phyloP scores from a whole-genome alignment of 768 basidiomycete genomes.

The Lentinula sp. region DNA sequence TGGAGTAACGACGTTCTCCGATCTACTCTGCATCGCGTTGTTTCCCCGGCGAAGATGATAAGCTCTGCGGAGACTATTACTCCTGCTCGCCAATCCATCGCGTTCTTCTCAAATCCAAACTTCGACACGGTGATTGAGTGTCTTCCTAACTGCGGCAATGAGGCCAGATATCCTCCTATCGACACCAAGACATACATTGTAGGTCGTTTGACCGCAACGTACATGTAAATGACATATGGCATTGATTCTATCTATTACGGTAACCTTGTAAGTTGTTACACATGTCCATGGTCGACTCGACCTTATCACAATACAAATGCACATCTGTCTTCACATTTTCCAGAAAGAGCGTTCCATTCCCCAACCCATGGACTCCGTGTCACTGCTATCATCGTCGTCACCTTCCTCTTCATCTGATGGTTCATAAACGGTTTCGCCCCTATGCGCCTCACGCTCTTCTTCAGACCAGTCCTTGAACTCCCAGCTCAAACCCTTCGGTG shows the following conservation, averaged over 20 bases:
- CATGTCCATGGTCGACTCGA: background rate
- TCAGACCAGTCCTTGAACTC: background rate
- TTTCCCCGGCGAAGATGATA: conserved; percentile 49
- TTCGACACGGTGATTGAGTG: conserved; percentile 61
- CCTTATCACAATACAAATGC: background rate
- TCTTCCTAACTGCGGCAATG: conserved; percentile 57
- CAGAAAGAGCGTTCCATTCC: background rate
- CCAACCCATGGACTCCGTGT: background rate
- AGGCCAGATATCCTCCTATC: conserved; percentile 61
- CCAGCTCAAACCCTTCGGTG: background rate
- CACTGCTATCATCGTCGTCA: background rate
- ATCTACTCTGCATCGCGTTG: conserved; percentile 80
- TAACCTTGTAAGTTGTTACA: background rate
- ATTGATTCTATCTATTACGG: background rate
- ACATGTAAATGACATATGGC: conserved; percentile 26
- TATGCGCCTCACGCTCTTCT: background rate
- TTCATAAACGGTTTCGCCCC: background rate
- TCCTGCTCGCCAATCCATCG: conserved; percentile 70
- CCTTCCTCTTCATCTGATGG: background rate
- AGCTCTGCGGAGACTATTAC: conserved; percentile 48
- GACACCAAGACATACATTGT: conserved; percentile 76
- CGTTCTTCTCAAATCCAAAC: conserved; percentile 86
- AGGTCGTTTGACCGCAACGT: conserved; percentile 57
- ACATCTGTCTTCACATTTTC: background rate
- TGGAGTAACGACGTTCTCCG: conserved; percentile 81